Conservation (phyloP, 2,329 filamentous ascomycete genomes). For the Calonectria pteridis region DNA sequence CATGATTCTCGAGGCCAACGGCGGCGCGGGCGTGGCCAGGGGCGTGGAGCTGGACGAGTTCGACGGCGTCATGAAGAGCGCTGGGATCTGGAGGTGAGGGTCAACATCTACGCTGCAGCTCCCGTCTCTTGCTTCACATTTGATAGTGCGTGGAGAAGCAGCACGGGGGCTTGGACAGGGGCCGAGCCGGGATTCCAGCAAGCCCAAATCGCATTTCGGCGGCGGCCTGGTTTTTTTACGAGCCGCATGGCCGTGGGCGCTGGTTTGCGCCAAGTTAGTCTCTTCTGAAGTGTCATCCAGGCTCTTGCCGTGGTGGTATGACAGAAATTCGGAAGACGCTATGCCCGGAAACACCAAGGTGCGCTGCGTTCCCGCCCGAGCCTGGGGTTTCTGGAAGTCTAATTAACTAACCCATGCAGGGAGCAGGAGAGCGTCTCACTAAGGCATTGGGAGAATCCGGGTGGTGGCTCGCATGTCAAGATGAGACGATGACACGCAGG, state of each 20-base stretch:
- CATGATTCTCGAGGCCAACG: conserved; percentile 96
- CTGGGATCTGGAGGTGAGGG: conserved; percentile 81
- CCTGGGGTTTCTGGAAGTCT: neutral
- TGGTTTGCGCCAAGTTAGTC: neutral
- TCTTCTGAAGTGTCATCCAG: neutral
- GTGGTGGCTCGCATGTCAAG: conserved; percentile 16
- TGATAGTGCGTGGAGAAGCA: neutral
- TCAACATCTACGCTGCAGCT: neutral
- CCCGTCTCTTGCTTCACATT: neutral
- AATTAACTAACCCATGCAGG: conserved; percentile 8
- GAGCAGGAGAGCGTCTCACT: conserved; percentile 10
- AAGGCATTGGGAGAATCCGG: conserved; percentile 1
- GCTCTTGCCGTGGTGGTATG: neutral
- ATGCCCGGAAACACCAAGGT: conserved; percentile 1
- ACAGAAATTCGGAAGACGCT: neutral
- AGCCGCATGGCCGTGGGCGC: neutral
- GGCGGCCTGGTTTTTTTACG: neutral
- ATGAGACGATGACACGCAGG: conserved; percentile 25
- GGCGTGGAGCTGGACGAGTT: conserved; percentile 86
- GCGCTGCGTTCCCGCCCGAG: neutral
- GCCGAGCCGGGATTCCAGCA: neutral
- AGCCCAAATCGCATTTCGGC: neutral
- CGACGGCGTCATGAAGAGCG: conserved; percentile 85
- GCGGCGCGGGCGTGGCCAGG: conserved; percentile 76
- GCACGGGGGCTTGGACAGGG: neutral